Evolutionary conservation across 768 basidiomycete species (phyloP).

Genomic region (Mycena floridula): DNA sequence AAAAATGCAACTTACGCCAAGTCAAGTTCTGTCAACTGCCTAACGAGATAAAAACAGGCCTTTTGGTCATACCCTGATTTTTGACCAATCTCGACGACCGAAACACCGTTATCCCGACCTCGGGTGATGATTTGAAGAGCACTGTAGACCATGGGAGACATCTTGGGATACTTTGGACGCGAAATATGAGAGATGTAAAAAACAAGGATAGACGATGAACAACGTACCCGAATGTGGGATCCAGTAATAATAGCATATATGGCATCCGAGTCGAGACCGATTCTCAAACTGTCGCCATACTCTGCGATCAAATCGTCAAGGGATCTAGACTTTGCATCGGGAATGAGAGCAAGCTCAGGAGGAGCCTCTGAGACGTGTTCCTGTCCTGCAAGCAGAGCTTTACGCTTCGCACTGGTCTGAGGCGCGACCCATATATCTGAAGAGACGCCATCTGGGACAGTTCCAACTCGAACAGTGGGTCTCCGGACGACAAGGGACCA

Average conservation of each 20-base stretch:
- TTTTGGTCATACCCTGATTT: constrained; percentile 84
- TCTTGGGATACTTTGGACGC: constrained; percentile 64
- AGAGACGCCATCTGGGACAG: constrained; percentile 47
- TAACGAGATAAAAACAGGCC: constrained; percentile 82
- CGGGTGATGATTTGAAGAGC: constrained; percentile 82
- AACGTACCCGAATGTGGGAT: constrained; percentile 70
- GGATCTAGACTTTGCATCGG: constrained; percentile 46
- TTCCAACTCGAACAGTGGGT: constrained; percentile 71
- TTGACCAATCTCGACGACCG: constrained; percentile 72
- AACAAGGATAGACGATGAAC: constrained; percentile 1
- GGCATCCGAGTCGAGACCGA: constrained; percentile 70
- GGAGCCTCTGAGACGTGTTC: constrained; percentile 35
- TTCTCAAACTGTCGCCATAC: constrained; percentile 60
- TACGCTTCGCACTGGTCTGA: constrained; percentile 60
- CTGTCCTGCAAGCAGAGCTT: constrained; percentile 53
- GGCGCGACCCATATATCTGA: constrained; percentile 78
- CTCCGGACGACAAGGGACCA: constrained; percentile 78
- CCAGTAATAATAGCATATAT: constrained; percentile 80
- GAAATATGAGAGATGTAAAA: neutral
- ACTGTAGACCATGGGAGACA: constrained; percentile 82
- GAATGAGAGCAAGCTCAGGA: constrained; percentile 44
- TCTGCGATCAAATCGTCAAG: constrained; percentile 50
- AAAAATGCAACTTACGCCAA: constrained; percentile 49
- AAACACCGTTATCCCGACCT: constrained; percentile 70
- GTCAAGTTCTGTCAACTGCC: constrained; percentile 66